Evolutionary conservation across 768 basidiomycete genomes (phyloP), one percentile per base, ranked within the genome.

Genomic region (Xanthoconium purpureum): DNA sequence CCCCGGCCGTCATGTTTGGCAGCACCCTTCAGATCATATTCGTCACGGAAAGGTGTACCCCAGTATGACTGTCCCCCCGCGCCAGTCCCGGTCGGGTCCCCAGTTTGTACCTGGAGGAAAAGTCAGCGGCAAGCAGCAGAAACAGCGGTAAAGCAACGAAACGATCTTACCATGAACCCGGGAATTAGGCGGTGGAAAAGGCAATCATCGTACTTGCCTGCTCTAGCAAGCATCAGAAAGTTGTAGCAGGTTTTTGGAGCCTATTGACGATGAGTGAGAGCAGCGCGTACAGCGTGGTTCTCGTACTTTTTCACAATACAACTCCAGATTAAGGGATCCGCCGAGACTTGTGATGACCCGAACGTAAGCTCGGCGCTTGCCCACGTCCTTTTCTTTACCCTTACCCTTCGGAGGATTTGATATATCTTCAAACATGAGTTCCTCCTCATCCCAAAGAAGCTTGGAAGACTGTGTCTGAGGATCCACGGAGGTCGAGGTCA

Each of bases 211-310:
- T 98, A 99, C 66, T 95, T 94, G 10, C 94, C 93, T 24, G 85
- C 79, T 58, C 85, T 83, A 0, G 97, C 95, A 9, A 99, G 82
- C 87, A 91, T 91, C 30, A 99, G 74, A 72, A 98, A 99, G 70
- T 99, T 99, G 72, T 99, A 99, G 64, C 95, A 98, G 2, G 97
- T 98, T 74, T 97, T 95, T 0, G 97, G 97, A 11, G 96, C 97
- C 91, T 94, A 39, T 24, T 42, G 28, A 43, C 29, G 48, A 42
- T 38, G n/a, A 49, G 45, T 51, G 37, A 60, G 36, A 17, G 20
- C 0, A 35, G 35, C 13, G 3, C n/a, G 30, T 40, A 30, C 28
- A 44, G n/a, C 1, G 33, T 18, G 52, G 18, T 47, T 28, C 24
- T 6, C 6, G 52, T 14, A 88, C 92, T 77, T 93, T 93, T 73